Base-by-base conservation (phyloP, 2,329 filamentous ascomycete genomes). In the Ophiostoma australiae region DNA sequence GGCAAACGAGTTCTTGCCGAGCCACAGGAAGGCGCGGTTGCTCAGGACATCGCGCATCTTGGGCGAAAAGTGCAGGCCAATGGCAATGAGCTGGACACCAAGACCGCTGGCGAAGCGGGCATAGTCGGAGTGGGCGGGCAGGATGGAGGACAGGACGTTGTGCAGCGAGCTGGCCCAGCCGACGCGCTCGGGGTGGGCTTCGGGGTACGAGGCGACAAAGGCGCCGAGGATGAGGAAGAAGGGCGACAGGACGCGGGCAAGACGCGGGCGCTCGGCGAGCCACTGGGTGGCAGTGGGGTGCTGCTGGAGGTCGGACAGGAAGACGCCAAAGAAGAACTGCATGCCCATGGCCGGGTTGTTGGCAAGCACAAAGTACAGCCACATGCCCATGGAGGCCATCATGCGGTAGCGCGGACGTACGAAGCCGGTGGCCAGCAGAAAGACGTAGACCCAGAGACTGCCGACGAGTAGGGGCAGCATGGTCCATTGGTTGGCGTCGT, bases 1-100 rank as follows among this genome's bases (percentile, higher is more conserved):
- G 1, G 87, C 86, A 75, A 89, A 89, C 65, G 85, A 87, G 78
- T 89, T 84, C 75, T 85, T 86, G 65, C 88, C 88, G 15, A 90
- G 83, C 83, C 87, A 90, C 65, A 87, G 81, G 63, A 90, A 83
- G 70, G 83, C 81, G 41, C 82, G 83, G 72, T 83, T 84, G 4
- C 85, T 85, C 2, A 90, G 81, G 0, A 85, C 74, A 69, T 81
- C 82, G 73, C 87, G 86, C 39, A 85, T 78, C 37, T 78, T 77
- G 0, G 82, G 81, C 0, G 84, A 86, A 74, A 86, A 84, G 75
- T 87, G 82, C 72, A 87, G 81, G 11, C 83, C 84, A 5, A 87
- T 75, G 3, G 82, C 79, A 68, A 87, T 80, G 31, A 84, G 79
- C 74, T 78, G 76, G 37, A 80, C 76, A 6, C 79, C 79, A 37